Evolutionary conservation across 2,329 filamentous ascomycete genomes (phyloP).

Genomic region (Didymella lethalis): DNA sequence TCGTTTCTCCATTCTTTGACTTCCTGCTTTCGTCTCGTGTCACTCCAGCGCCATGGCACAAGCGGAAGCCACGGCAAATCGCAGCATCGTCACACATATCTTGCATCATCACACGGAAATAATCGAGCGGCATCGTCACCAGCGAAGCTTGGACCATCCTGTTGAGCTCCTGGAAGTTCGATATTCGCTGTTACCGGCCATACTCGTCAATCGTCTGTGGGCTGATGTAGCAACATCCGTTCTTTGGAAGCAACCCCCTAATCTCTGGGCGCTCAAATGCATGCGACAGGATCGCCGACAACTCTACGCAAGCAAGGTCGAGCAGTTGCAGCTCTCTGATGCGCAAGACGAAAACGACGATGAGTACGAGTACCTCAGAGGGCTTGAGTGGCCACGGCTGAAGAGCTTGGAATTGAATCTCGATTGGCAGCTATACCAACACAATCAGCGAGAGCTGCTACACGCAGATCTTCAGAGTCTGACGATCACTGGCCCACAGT

Average conservation of each 20-base stretch:
- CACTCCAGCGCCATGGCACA: conserved; percentile 35
- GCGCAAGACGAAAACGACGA: conserved; percentile 26
- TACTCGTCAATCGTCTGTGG: conserved; percentile 46
- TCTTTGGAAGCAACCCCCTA: conserved; percentile 44
- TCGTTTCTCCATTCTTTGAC: conserved; percentile 23
- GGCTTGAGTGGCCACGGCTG: conserved; percentile 40
- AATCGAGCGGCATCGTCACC: conserved; percentile 43
- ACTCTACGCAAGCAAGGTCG: conserved; percentile 45
- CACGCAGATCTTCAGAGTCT: conserved; percentile 37
- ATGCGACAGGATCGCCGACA: conserved; percentile 37
- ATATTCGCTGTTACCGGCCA: conserved; percentile 44
- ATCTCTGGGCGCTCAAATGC: conserved; percentile 35
- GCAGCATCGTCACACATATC: conserved; percentile 37
- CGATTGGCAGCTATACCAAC: conserved; percentile 35
- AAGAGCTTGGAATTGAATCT: conserved; percentile 42
- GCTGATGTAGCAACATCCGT: conserved; percentile 44
- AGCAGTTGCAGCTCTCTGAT: conserved; percentile 35
- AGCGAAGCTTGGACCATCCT: conserved; percentile 42
- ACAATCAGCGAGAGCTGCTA: conserved; percentile 33
- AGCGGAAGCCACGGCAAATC: conserved; percentile 31
- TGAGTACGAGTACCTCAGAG: conserved; percentile 35
- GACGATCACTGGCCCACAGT: conserved; percentile 38
- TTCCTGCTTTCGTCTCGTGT: conserved; percentile 9
- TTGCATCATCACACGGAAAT: conserved; percentile 42
- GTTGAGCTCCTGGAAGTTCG: conserved; percentile 46